Evolutionary conservation across 106 monocot species (phyloP).

Genomic region (Dendrobium nobile): DNA sequence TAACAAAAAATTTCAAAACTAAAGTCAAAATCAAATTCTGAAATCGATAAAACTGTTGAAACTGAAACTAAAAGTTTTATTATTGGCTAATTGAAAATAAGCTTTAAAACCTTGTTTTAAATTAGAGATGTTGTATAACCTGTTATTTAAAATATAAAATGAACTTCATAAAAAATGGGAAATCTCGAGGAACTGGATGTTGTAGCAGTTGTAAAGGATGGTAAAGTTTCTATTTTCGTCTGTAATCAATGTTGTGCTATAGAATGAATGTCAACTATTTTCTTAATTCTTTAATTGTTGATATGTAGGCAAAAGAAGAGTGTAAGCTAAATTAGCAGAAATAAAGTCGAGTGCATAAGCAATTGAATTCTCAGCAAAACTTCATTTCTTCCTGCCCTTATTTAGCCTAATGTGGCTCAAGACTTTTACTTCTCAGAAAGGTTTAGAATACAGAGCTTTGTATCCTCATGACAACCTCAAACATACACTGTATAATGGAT

Average conservation of each 20-base stretch:
- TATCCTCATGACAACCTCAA: not conserved
- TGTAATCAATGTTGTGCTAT: not conserved
- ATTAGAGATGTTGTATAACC: not conserved
- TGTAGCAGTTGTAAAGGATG: not conserved
- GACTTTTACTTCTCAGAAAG: too few species aligned
- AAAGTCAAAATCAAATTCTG: too few species aligned
- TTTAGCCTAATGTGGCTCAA: too few species aligned
- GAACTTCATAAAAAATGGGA: not conserved
- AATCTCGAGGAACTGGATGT: not conserved
- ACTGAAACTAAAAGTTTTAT: too few species aligned
- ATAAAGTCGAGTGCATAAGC: too few species aligned
- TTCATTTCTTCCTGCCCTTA: too few species aligned
- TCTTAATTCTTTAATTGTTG: not conserved
- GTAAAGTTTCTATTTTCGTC: not conserved
- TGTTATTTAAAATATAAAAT: not conserved
- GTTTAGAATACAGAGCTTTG: not conserved
- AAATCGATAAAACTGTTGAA: too few species aligned
- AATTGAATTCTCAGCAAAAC: too few species aligned
- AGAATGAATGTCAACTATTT: not conserved
- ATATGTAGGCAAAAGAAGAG: too few species aligned
- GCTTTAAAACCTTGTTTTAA: not conserved
- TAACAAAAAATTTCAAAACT: too few species aligned
- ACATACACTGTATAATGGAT: not conserved
- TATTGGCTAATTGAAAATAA: too few species aligned
- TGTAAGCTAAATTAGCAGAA: too few species aligned